Evolutionary conservation across 139 green algal species (phyloP), one percentile per base, ranked within the genome.

Genomic region (Asterochloris sp.): DNA sequence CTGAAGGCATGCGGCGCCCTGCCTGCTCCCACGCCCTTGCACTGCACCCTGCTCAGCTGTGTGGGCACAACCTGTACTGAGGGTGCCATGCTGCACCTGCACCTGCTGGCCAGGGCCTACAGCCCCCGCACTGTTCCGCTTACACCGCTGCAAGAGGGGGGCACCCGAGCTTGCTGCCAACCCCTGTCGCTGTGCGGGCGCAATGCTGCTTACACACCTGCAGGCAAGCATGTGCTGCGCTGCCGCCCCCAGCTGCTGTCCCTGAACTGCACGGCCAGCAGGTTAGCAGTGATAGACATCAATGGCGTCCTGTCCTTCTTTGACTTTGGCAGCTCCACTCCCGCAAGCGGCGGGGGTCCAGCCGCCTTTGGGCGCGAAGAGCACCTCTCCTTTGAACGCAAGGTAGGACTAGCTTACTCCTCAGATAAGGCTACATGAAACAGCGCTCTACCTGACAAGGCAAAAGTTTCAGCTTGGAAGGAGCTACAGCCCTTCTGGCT

Each of bases 241-340:
- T 91, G 88, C 85, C 74, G 85, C 28, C 90, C 90, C 61, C 84
- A 90, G 62, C 60, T 63, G 74, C 81, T 96, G 78, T 78, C 83
- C 16, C 85, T 96, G 60, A 97, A 97, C 85, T 95, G 90, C 88
- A 88, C 95, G 83, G 82, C 85, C 68, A 92, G 84, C 54, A 87
- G 87, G 78, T 87, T 95, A 85, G 82, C 88, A 19, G 74, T 94
- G 62, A 91, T 97, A 62, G 93, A 97, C 90, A 92, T 92, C 84
- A 89, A 93, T 66, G 92, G 91, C 13, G 87, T 95, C 64, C 85
- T 97, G 68, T 91, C 87, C 16, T 89, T 96, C 78, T 92, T 92
- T 71, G 90, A 93, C 82, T 82, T 94, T 69, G 82, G 23, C 11
- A 54, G 38, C 38, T 54, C 13, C 24, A 4, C 54, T n/a, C 60